Conservation (phyloP, 495 filamentous ascomycete species). For the Penicillium steckii region DNA sequence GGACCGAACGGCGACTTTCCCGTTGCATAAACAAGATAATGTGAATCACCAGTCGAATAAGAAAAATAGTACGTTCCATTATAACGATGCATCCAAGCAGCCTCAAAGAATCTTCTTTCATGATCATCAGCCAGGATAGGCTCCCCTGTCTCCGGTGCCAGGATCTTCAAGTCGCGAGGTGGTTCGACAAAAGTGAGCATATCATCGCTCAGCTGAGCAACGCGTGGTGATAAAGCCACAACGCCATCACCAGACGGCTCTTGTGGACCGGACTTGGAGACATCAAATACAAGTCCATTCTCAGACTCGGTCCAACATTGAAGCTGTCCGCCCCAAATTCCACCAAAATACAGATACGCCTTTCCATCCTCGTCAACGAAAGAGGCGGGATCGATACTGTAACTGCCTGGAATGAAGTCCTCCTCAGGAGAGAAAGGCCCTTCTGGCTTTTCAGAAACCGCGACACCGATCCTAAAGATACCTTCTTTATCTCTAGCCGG, state of each 20-base stretch:
- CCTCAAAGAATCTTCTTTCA: constrained; percentile 75
- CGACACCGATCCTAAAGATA: constrained; percentile 63
- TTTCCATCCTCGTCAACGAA: constrained; percentile 50
- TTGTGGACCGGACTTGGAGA: constrained; percentile 40
- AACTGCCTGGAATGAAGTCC: constrained; percentile 35
- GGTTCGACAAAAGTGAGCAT: constrained; percentile 57
- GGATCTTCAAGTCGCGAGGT: constrained; percentile 53
- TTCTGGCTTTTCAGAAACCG: constrained; percentile 38
- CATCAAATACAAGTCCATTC: constrained; percentile 45
- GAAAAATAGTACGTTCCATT: constrained; percentile 68
- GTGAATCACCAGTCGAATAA: constrained; percentile 74
- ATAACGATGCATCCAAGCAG: constrained; percentile 70
- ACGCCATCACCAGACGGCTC: constrained; percentile 52
- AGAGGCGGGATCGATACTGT: constrained; percentile 50
- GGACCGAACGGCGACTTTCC: constrained; percentile 62
- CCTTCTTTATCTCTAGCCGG: constrained; percentile 46
- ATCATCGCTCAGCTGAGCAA: constrained; percentile 59
- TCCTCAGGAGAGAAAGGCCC: constrained; percentile 46
- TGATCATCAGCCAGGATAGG: constrained; percentile 63
- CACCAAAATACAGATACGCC: constrained; percentile 53
- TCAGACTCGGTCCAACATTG: constrained; percentile 44
- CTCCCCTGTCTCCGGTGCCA: constrained; percentile 54
- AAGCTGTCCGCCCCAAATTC: constrained; percentile 71
- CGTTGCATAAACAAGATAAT: constrained; percentile 65
- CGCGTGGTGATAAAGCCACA: constrained; percentile 54